Evolutionary conservation across 345 rosid genomes (phyloP).

Genomic region (Hypericum perforatum): DNA sequence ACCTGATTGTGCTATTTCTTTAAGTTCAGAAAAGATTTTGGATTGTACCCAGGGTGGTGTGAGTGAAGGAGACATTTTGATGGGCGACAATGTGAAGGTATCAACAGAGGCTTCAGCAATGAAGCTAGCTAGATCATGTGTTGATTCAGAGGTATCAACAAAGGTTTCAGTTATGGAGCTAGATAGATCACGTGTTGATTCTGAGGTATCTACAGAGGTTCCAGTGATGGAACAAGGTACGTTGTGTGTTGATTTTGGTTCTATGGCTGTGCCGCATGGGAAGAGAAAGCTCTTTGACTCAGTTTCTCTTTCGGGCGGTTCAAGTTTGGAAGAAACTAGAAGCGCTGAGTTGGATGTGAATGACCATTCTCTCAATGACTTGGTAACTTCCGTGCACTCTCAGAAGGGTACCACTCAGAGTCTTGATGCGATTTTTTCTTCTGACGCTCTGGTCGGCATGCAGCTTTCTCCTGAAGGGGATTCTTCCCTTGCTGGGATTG

Average conservation of each 20-base stretch:
- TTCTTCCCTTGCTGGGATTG: too few species aligned
- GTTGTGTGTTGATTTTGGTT: slow-evolving; percentile 9
- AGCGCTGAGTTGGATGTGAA: slow-evolving; percentile 17
- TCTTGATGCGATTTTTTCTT: too few species aligned
- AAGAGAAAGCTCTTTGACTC: slow-evolving; percentile 25
- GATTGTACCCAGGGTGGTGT: slow-evolving; percentile 18
- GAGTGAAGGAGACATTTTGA: slow-evolving; percentile 14
- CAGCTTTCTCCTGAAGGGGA: too few species aligned
- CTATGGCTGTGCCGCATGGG: slow-evolving; percentile 9
- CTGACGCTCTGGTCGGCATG: too few species aligned
- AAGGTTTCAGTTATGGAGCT: too few species aligned
- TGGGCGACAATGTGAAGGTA: slow-evolving; percentile 19
- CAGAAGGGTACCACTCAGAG: slow-evolving; percentile 8
- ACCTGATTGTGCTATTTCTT: slow-evolving; percentile 16
- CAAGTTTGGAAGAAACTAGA: slow-evolving; percentile 25
- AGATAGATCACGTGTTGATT: background rate
- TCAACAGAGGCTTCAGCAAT: slow-evolving; percentile 5
- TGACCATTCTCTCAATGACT: slow-evolving; percentile 8
- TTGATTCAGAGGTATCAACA: too few species aligned
- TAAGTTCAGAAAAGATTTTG: slow-evolving; percentile 15
- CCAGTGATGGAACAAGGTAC: slow-evolving; percentile 18
- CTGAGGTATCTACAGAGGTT: background rate
- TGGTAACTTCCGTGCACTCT: slow-evolving; percentile 18
- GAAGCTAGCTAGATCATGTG: too few species aligned
- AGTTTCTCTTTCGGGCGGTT: slow-evolving; percentile 21